Evolutionary conservation across 2,329 filamentous ascomycete genomes (phyloP), one percentile per base, ranked within the genome.

Genomic region (Lasiodiplodia sp.): DNA sequence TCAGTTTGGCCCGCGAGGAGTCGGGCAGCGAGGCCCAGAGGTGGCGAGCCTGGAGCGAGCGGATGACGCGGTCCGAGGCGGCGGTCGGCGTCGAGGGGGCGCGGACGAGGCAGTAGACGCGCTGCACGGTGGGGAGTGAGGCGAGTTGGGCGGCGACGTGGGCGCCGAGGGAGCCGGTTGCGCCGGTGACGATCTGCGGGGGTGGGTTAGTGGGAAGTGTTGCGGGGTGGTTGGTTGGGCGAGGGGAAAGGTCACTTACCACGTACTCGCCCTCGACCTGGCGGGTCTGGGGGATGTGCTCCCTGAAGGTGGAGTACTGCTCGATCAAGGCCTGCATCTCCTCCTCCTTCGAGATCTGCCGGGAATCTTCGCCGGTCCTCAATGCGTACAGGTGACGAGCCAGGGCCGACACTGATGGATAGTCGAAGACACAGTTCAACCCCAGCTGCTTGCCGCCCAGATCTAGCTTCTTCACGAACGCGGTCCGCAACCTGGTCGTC

Each of bases 131-230:
- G 10, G 73, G 66, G 1, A 73, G 73, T 11, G 52, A 68, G 25
- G 78, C 73, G 5, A 82, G 71, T 40, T 80, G 76, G 1, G 77
- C 71, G 1, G 88, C 81, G 1, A 90, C 79, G 71, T 90, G 88
- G 0, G 87, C 83, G 1, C 90, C 90, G 0, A 92, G 81, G 1
- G 88, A 89, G 0, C 90, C 90, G 0, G 90, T 92, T 0, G 86
- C 85, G 1, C 90, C 90, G 0, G 89, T 92, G 3, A 92, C 75
- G 44, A 64, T 25, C 60, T 64, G 28, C 10, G 18, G 16, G 38
- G 38, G 88, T 10, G 76, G 16, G 47, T 64, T 37, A 64, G 60
- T 52, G 47, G 16, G 5, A 16, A 14, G 44, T 75, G 81, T 44
- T 69, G 68, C 1, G 28, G 31, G 58, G 65, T 8, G 1, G 31